A percentile compares a stretch with the other conserved stretches of the same genome.
These are phyloP conservation scores for Nakataea oryzae DNA, from an alignment of 2,329 filamentous ascomycete species.

Conservation along the genomic window DNA sequence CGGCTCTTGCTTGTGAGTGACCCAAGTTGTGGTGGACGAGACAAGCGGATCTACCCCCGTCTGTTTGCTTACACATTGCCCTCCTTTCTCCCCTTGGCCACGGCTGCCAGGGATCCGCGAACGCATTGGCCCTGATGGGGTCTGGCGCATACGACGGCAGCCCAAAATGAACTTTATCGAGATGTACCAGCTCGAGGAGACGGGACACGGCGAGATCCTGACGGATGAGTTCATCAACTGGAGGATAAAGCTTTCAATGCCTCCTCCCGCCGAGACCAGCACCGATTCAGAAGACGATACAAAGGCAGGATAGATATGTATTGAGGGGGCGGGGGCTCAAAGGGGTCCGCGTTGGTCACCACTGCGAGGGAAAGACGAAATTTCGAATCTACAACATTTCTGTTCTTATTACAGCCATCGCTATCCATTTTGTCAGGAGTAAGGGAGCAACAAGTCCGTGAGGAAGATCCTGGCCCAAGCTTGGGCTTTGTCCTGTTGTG, in stretches of 20 bases:
- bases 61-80: not conserved
- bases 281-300: not conserved
- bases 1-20: conserved; percentile 63
- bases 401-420: too few relatives aligned
- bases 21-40: not conserved
- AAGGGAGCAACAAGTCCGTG: not conserved
- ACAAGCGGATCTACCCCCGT: too few relatives aligned
- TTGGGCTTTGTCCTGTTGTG: not conserved
- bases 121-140: conserved; percentile 56
- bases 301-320: too few relatives aligned
- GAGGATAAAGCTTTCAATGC: conserved; percentile 42
- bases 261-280: conserved; percentile 13
- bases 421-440: too few relatives aligned
- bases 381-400: too few relatives aligned
- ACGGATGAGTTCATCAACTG: conserved; percentile 70
- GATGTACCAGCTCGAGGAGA: conserved; percentile 62
- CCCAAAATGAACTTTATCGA: conserved; percentile 58
- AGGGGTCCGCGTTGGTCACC: not conserved
- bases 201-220: conserved; percentile 66
- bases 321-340: too few relatives aligned
- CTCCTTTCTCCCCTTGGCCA: not conserved
- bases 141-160: conserved; percentile 68
- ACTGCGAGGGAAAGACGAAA: too few relatives aligned
- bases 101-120: conserved; percentile 46
- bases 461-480: not conserved